Evolutionary conservation across 108 stramenopile genomes (phyloP), one percentile per base, ranked within the genome.

Genomic region (Pseudonitzschia delicatissima): DNA sequence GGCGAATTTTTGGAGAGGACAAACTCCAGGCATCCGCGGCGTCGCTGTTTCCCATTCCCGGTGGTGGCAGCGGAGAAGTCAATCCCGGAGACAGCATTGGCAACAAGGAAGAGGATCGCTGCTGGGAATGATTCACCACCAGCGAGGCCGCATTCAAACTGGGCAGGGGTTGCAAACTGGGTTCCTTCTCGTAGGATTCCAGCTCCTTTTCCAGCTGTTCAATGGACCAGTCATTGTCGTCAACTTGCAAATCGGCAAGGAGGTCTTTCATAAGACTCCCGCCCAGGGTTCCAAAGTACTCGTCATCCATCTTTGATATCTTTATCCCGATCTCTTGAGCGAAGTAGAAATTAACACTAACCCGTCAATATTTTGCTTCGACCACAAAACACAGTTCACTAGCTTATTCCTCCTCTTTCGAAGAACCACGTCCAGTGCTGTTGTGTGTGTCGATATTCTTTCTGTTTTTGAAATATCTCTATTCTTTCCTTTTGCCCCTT

Each of bases 251-350:
- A 69, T 92, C 91, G 5, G 91, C 80, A 39, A 88, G 73, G 23
- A 92, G 78, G 57, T 88, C 85, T 36, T 87, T 87, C 76, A 92
- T 87, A 23, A 92, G 78, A 49, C 85, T 82, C 42, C 86, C 86
- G 34, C 91, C 87, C 29, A 89, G 63, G 6, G 77, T 81, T 5
- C 67, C 73, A 51, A 82, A 82, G 58, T 71, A 82, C 44, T 82
- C 80, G 64, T 82, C 80, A 62, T 66, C 76, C 76, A 77, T 77
- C 18, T 31, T 71, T 2, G 1, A 23, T 6, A 2, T 48, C 23
- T 44, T 44, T n/a, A 13, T 44, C 42, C 42, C 7, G 7, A 7
- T 44, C n/a, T n/a, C n/a, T n/a, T n/a, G n/a, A n/a, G n/a, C n/a
- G n/a, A n/a, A n/a, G n/a, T n/a, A n/a, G n/a, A n/a, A n/a, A n/a